These are phyloP conservation scores for Begonia masoniana DNA, from an alignment of 306 rosid genomes.

Conservation along the genomic window DNA sequence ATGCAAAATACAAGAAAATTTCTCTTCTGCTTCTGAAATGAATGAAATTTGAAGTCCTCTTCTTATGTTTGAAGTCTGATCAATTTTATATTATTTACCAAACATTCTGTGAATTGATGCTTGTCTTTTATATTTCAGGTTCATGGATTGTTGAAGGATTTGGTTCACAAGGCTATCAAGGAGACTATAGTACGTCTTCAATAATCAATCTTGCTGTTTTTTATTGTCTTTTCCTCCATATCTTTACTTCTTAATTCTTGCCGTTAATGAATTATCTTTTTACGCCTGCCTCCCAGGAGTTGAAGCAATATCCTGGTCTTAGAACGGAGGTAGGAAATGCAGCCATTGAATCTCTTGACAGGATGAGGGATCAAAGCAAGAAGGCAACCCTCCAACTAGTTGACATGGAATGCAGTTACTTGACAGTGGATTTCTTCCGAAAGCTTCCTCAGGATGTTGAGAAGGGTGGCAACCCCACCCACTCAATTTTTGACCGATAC, in stretches of 20 bases:
- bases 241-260: too few relatives aligned
- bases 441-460: conserved; percentile 93
- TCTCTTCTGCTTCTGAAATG: too few relatives aligned
- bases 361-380: conserved; percentile 85
- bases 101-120: conserved; percentile 1
- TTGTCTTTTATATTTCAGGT: conserved; percentile 33
- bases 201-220: not conserved
- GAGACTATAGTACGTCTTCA: conserved; percentile 58
- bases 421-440: conserved; percentile 86
- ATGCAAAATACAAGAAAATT: not conserved
- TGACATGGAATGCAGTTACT: conserved; percentile 88
- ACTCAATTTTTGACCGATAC: conserved; percentile 84
- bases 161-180: conserved; percentile 65
- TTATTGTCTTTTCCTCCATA: not conserved
- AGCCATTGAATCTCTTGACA: conserved; percentile 64
- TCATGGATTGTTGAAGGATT: conserved; percentile 58
- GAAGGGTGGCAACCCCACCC: conserved; percentile 98
- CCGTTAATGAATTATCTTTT: too few relatives aligned
- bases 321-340: conserved; percentile 81
- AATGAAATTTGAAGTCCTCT: too few relatives aligned
- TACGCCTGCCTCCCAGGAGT: conserved; percentile 38
- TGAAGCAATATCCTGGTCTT: conserved; percentile 86
- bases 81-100: too few relatives aligned
- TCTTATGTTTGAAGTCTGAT: too few relatives aligned
- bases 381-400: conserved; percentile 72